Conservation (phyloP, 208 protist species). For the Leishmania arabica region DNA sequence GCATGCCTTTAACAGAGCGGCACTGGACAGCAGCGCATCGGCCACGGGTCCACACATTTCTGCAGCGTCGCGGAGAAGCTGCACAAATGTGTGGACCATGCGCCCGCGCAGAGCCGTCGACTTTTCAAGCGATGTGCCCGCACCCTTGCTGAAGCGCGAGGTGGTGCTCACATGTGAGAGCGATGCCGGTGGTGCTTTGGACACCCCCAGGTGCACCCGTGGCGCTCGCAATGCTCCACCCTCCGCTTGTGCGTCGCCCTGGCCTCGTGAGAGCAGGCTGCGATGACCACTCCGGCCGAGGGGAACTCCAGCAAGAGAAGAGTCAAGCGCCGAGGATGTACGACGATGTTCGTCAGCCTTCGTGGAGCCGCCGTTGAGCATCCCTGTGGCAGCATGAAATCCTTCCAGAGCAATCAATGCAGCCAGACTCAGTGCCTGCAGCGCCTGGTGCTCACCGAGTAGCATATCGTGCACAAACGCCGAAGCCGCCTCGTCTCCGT, state of each 20-base stretch:
- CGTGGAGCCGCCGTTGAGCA: not conserved
- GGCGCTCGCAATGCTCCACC: not conserved
- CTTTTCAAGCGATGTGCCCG: not conserved
- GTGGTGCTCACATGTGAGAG: not conserved
- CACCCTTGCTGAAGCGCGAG: not conserved
- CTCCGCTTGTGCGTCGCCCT: not conserved
- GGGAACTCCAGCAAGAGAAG: not conserved
- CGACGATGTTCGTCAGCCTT: not conserved
- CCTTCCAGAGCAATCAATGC: constrained; percentile 15
- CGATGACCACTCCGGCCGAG: constrained; percentile 3
- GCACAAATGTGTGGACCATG: not conserved
- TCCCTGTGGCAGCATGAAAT: not conserved
- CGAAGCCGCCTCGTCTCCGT: constrained; percentile 28
- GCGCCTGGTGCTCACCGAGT: constrained; percentile 48
- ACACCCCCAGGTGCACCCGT: not conserved
- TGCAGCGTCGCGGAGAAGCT: constrained; percentile 17
- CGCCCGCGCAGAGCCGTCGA: constrained; percentile 1
- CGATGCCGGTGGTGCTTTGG: not conserved
- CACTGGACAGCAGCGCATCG: constrained; percentile 24
- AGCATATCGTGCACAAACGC: constrained; percentile 48
- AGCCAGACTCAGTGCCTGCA: constrained; percentile 33
- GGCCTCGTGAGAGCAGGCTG: constrained; percentile 19
- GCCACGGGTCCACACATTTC: constrained; percentile 16
- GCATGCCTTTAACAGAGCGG: constrained; percentile 14
- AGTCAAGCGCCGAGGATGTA: not conserved